Base-by-base conservation (phyloP, 768 basidiomycete genomes). In the Suillus americanus region DNA sequence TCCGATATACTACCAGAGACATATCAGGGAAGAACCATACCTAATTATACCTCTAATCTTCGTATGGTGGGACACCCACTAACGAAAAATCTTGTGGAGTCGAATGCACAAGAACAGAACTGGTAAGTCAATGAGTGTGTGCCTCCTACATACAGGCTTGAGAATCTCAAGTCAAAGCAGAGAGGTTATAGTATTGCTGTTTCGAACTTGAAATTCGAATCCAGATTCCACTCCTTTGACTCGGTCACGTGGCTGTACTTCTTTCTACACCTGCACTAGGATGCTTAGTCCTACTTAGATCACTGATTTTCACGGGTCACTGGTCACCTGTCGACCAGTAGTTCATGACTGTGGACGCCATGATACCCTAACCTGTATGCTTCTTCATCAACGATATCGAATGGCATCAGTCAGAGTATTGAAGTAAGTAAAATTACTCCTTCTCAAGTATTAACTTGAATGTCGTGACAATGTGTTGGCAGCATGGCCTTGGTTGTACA, bases 1-100 rank as follows among this genome's bases (percentile, higher is more conserved):
- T 77, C 80, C 80, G 80, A 81, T 81, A 81, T 81, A 80, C 79
- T 81, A 81, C 79, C 79, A 79, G 73, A 80, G 78, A 79, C 9
- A 0, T 60, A 43, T 30, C 68, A 18, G 23, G 46, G 38, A 9
- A 57, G 56, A 8, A 55, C 4, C 1, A 20, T 30, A 3, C 5
- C 3, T 30, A 30, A 30, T 33, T 6, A 10, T 40, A 40, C 9
- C 37, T 37, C 37, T 37, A 37, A 37, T 37, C 37, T 10, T 37
- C 37, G 33, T 30, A 3, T 3, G 30, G 30, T 30, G 30, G 5
- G 30, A 30, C 5, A 30, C 28, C 40, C 40, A 43, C 46, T 5
- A 12, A 23, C 45, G 20, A 45, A 12, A 48, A 3, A 12, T 23
- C 20, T 43, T 25, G 23, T 50, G 8, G 14, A 51, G 28, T 33